Base-by-base conservation (phyloP, 2,329 filamentous ascomycete species). In the Fusarium floridanum region DNA sequence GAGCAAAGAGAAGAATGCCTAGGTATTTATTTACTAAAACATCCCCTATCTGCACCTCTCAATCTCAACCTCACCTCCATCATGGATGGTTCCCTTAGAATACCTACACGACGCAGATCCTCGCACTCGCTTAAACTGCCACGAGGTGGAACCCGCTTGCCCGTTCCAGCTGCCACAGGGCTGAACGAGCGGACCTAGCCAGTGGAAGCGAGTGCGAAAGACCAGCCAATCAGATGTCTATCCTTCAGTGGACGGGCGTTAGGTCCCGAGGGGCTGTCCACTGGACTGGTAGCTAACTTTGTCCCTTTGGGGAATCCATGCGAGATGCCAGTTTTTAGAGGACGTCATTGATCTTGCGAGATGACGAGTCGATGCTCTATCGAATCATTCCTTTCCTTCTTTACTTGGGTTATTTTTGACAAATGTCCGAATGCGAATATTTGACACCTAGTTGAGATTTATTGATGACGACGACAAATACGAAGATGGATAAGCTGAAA, bases 331-430 rank as follows among this genome's bases (percentile, higher is more conserved):
- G 27, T 39, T 39, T 39, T 24, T 39, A 32, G 41, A 16, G 53
- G 43, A 55, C 70, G 68, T 72, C 64, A 74, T 53, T n/a, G 17
- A 7, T 8, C 45, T 45, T 16, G 17, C 14, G 14, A 63, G n/a
- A 74, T 74, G 72, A 74, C 64, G 66, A 61, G 57, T 69, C 60
- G 68, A 74, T 74, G 37, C 48, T 43, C 24, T 57, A 7, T 36
- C 53, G 16, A 36, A n/a, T 22, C 20, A 48, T 50, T 50, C 20
- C 32, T 50, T 37, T 32, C 11, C 24, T 4, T 24, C 12, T 24
- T 4, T 37, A 39, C 11, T 12, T 32, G 0, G 29, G 29, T 27
- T 27, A 27, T 36, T 57, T 32, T 16, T 8, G 9, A 10, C 9
- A 32, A n/a, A 34, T 37, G 45, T 62, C 61, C 61, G 57, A 73